Base-by-base conservation (phyloP, 2,329 filamentous ascomycete genomes). In the Calonectria pauciramosa region DNA sequence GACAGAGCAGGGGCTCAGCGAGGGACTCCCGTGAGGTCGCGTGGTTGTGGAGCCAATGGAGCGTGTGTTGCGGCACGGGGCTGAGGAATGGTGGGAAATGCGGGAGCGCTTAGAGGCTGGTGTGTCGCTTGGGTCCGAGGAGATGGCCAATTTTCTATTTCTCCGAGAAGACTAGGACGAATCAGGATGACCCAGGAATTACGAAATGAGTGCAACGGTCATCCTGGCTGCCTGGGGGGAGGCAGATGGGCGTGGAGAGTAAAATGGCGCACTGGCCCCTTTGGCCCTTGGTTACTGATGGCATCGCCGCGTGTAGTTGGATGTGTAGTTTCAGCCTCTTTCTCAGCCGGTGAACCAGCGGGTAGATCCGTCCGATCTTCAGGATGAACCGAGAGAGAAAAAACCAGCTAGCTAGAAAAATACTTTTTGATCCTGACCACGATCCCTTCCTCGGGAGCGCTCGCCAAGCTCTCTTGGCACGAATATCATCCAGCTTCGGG, bases 341-440 rank as follows among this genome's bases (percentile, higher is more conserved):
- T 23, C 4, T 47, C 44, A 4, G 44, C n/a, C n/a, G 36, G 5
- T 13, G n/a, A 23, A 23, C 44, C 8, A 47, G 11, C 44, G 44
- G 44, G 44, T 47, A 47, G 44, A 47, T 47, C 44, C 44, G 44
- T 23, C 44, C 10, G 44, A 47, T 47, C 44, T 47, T 47, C n/a
- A 47, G n/a, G 9, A 47, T 13, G 44, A 47, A 23, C 18, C 41
- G 18, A 44, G n/a, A n/a, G n/a, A n/a, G n/a, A n/a, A 36, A 1
- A 23, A 28, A 5, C 30, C 18, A 26, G 13, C 30, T 34, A 56
- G 34, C 10, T 36, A 59, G 16, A 60, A 60, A 60, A 60, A 60
- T 60, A 60, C 56, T 59, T 60, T 60, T 60, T 60, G 34, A 60
- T 60, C 56, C 56, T 41, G 56, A 60, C 34, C 32, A 41, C 7